Conservation (phyloP, 148 eudicot genomes). For the Tetragonia tetragonoides region DNA sequence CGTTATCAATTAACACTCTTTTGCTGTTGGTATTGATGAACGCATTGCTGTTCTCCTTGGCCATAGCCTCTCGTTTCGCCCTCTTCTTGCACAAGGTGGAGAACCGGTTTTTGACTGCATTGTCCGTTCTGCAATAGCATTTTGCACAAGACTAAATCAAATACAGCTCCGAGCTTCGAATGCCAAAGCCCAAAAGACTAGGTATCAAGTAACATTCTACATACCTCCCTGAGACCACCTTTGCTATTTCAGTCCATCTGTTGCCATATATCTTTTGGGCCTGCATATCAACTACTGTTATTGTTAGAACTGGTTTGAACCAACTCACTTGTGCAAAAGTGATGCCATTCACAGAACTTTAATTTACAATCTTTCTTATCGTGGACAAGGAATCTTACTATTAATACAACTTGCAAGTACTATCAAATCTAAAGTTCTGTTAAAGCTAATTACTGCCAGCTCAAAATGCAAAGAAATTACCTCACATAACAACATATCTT, state of each 20-base stretch:
- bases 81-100: conserved; percentile 83
- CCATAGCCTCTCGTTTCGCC: conserved; percentile 64
- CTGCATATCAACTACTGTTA: conserved; percentile 47
- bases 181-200: background rate
- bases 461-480: conserved; percentile 33
- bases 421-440: background rate
- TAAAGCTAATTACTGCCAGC: background rate
- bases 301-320: conserved; percentile 1
- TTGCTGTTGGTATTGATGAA: conserved; percentile 60
- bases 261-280: conserved; percentile 92
- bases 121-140: conserved; percentile 63
- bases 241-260: conserved; percentile 98
- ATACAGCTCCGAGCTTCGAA: background rate
- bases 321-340: background rate
- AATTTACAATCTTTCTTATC: background rate
- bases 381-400: background rate
- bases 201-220: background rate
- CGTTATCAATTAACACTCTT: conserved; percentile 49
- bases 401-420: background rate
- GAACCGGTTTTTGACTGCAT: conserved; percentile 95
- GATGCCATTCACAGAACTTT: background rate
- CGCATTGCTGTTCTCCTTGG: conserved; percentile 60
- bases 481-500: conserved; percentile 94
- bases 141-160: background rate
- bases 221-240: conserved; percentile 97